A percentile compares a stretch with the other conserved stretches of the same genome.
phyloP scores from a whole-genome alignment of 2,329 filamentous ascomycete genomes.

The Colletotrichum horii region DNA sequence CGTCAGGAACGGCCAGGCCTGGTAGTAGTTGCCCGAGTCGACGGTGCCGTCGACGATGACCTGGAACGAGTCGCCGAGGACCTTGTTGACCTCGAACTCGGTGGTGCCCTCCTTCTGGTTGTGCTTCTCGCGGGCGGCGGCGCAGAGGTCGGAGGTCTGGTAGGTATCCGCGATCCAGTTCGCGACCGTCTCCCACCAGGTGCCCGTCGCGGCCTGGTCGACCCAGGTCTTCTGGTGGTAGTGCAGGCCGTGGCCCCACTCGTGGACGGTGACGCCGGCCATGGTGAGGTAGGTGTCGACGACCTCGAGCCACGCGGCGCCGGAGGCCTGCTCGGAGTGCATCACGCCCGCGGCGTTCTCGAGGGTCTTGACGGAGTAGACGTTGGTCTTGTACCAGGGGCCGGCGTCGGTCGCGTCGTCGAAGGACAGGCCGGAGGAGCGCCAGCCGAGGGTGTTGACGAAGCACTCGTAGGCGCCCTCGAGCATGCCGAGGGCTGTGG shows the following conservation, averaged over 20 bases:
- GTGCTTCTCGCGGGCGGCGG: constrained; percentile 37
- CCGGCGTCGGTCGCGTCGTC: constrained; percentile 38
- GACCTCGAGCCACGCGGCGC: constrained; percentile 49
- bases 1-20: constrained; percentile 55
- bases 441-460: constrained; percentile 39
- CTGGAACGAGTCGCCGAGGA: constrained; percentile 52
- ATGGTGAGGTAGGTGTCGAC: constrained; percentile 40
- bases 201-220: constrained; percentile 48
- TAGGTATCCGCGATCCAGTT: constrained; percentile 56
- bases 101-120: constrained; percentile 38
- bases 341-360: constrained; percentile 46
- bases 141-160: constrained; percentile 49
- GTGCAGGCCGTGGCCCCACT: constrained; percentile 54
- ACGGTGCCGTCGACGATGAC: constrained; percentile 51
- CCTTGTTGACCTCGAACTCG: constrained; percentile 47
- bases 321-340: constrained; percentile 41
- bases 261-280: constrained; percentile 50
- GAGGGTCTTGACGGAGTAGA: constrained; percentile 45
- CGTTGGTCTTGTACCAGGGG: constrained; percentile 50
- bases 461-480: constrained; percentile 52
- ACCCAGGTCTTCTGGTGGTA: constrained; percentile 50
- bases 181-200: constrained; percentile 58
- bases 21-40: constrained; percentile 52
- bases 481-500: constrained; percentile 41
- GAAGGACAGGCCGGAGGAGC: constrained; percentile 42